Conservation (phyloP, 2,329 filamentous ascomycete genomes). For the Pseudogymnoascus sp. region DNA sequence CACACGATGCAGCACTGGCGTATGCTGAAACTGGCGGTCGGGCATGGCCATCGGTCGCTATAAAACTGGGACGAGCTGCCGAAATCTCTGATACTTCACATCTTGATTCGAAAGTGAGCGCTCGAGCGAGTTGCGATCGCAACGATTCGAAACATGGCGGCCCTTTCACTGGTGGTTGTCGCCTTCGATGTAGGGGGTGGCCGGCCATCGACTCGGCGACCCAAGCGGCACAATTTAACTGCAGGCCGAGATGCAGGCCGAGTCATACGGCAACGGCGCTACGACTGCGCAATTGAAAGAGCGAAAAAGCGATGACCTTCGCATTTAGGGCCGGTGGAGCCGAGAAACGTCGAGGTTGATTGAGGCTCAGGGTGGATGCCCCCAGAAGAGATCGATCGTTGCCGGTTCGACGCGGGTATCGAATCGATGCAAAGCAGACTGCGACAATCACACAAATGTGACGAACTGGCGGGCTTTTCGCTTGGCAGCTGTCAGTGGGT, state of each 20-base stretch:
- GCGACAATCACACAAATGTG: constrained; percentile 6
- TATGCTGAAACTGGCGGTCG: neutral
- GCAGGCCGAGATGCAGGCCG: constrained; percentile 2
- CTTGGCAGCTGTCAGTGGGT: constrained; percentile 6
- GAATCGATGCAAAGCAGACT: neutral
- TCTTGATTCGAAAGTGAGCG: neutral
- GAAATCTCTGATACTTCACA: neutral
- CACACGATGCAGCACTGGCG: constrained; percentile 12
- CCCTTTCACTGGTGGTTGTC: neutral
- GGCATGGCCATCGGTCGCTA: constrained; percentile 3
- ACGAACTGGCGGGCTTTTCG: neutral
- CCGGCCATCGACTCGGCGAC: neutral
- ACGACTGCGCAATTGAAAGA: neutral
- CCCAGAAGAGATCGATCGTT: neutral
- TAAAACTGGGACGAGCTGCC: neutral
- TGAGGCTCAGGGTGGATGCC: constrained; percentile 1
- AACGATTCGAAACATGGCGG: constrained; percentile 2
- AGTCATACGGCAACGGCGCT: constrained; percentile 5
- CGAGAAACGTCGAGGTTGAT: neutral
- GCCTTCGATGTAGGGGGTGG: constrained; percentile 1
- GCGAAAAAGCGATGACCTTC: neutral
- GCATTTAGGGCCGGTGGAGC: neutral
- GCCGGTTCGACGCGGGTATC: neutral
- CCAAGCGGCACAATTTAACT: neutral
- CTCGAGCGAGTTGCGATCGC: neutral